Evolutionary conservation across 2,329 filamentous ascomycete genomes (phyloP).

Genomic region (Escovopsis weberi): DNA sequence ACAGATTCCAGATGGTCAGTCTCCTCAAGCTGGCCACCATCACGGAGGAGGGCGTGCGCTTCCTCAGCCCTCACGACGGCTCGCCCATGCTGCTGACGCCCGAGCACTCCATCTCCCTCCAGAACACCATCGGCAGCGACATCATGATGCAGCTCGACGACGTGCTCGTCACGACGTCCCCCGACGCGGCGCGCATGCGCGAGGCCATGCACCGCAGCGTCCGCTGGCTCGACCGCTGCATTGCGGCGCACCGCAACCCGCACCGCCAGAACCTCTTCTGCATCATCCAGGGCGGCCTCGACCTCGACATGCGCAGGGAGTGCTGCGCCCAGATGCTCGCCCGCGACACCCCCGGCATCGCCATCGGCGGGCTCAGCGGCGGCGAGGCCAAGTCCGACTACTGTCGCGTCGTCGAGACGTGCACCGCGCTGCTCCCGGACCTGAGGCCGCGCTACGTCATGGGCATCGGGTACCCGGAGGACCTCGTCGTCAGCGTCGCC

Average conservation of each 20-base stretch:
- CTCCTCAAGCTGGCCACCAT: conserved; percentile 84
- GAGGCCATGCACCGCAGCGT: conserved; percentile 93
- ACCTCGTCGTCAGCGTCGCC: conserved; percentile 83
- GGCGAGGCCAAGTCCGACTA: conserved; percentile 91
- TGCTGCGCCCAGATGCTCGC: conserved; percentile 81
- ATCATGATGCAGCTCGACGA: conserved; percentile 99
- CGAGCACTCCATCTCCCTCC: conserved; percentile 88
- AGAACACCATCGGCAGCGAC: conserved; percentile 95
- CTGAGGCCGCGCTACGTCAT: conserved; percentile 97
- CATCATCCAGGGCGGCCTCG: conserved; percentile 92
- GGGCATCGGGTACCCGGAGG: conserved; percentile 96
- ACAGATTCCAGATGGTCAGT: conserved; percentile 96
- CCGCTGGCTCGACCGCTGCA: conserved; percentile 91
- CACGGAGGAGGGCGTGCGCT: conserved; percentile 89
- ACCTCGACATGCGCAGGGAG: conserved; percentile 68
- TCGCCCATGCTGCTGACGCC: conserved; percentile 93
- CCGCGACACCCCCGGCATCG: conserved; percentile 86
- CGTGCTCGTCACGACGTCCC: conserved; percentile 90
- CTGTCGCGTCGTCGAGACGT: conserved; percentile 77
- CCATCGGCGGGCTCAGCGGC: conserved; percentile 86
- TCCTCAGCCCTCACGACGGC: conserved; percentile 91
- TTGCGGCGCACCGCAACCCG: conserved; percentile 74
- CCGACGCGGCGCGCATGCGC: conserved; percentile 72
- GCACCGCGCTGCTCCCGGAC: conserved; percentile 72
- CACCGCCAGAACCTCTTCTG: conserved; percentile 87